Conservation (phyloP, 805 yeast species). For the Kluyveromyces siamensis region DNA sequence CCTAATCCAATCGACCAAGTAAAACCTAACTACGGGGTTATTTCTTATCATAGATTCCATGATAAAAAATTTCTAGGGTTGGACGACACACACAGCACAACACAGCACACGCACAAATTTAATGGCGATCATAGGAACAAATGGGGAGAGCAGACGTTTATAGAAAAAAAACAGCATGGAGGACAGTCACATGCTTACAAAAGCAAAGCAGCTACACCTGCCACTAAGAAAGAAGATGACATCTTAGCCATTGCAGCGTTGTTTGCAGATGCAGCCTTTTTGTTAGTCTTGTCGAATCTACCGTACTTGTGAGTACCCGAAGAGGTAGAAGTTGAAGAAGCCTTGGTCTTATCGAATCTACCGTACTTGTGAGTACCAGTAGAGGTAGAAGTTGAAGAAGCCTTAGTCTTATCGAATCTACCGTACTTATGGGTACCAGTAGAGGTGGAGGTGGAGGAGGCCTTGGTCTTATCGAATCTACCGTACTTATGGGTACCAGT, state of each 20-base stretch:
- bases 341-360: conserved; percentile 35
- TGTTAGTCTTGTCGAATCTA: conserved; percentile 37
- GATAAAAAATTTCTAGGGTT: neutral
- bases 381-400: conserved; percentile 23
- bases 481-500: conserved; percentile 46
- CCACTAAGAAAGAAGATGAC: conserved; percentile 2
- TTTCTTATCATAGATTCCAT: neutral
- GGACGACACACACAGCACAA: neutral
- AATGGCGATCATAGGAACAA: conserved; percentile 5
- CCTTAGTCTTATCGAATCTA: conserved; percentile 36
- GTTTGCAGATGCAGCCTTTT: neutral
- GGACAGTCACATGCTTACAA: conserved; percentile 1
- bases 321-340: conserved; percentile 11
- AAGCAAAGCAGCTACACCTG: conserved; percentile 2
- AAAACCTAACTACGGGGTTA: neutral
- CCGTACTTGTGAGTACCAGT: conserved; percentile 53
- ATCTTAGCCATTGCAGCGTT: conserved; percentile 2
- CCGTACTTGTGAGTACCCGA: conserved; percentile 46
- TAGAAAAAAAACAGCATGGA: conserved; percentile 40
- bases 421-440: conserved; percentile 53
- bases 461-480: conserved; percentile 38
- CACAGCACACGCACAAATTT: neutral
- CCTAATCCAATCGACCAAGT: too few relatives aligned
- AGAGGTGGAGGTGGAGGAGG: conserved; percentile 22
- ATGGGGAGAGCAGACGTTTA: conserved; percentile 39